Conservation (phyloP, 331 rosid species). For the Cydonia oblonga region DNA sequence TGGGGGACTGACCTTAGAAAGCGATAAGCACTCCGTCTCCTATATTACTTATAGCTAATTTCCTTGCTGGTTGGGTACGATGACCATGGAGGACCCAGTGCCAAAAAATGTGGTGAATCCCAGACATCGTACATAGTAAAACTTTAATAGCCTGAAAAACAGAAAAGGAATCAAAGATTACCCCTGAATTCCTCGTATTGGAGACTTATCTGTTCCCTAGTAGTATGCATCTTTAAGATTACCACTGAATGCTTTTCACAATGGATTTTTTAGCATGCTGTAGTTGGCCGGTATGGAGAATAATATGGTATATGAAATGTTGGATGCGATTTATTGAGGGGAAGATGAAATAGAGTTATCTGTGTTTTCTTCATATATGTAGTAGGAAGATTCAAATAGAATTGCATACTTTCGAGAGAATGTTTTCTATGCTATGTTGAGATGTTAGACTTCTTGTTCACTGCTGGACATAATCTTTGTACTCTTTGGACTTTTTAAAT, state of each 20-base stretch:
- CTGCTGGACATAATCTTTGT: not conserved
- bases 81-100: not conserved
- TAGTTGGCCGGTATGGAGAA: not conserved
- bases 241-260: not conserved
- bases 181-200: not conserved
- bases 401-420: not conserved
- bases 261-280: not conserved
- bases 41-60: not conserved
- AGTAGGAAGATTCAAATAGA: not conserved
- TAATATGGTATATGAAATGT: not conserved
- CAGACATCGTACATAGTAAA: not conserved
- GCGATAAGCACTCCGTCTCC: not conserved
- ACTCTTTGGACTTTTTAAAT: not conserved
- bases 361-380: not conserved
- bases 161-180: too few relatives aligned
- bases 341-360: not conserved
- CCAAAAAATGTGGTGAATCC: not conserved
- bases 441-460: not conserved
- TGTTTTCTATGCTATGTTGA: not conserved
- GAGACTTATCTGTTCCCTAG: not conserved
- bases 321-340: not conserved
- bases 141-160: not conserved
- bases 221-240: not conserved
- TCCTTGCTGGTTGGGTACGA: not conserved
- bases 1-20: not conserved